Percentiles rank a stretch among this genome's conserved stretches.
Conservation (phyloP, 352 stramenopile species). For the Globisporangium canariense region DNA sequence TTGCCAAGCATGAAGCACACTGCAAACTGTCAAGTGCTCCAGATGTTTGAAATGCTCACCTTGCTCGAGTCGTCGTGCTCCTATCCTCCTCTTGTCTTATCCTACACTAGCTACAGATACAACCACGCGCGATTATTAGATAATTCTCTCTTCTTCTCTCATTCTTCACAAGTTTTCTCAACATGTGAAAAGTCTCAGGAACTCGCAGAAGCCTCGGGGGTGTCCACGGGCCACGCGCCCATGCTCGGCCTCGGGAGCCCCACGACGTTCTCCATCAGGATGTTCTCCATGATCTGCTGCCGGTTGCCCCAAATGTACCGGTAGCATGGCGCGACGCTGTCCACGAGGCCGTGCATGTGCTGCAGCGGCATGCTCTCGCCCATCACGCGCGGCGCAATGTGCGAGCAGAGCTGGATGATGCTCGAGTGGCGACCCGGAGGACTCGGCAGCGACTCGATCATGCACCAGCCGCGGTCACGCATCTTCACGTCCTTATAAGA, state of each 20-base stretch:
- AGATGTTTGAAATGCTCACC: no score
- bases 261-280: slow-evolving; percentile 45
- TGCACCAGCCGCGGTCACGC: slow-evolving; percentile 45
- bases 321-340: slow-evolving; percentile 41
- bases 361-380: slow-evolving; percentile 36
- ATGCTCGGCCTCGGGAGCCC: slow-evolving; percentile 7
- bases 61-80: not conserved
- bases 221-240: not conserved
- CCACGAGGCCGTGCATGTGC: slow-evolving; percentile 41
- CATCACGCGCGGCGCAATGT: slow-evolving; percentile 33
- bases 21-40: no score
- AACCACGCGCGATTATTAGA: slow-evolving; percentile 5
- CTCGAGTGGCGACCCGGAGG: slow-evolving; percentile 26
- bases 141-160: not conserved
- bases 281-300: slow-evolving; percentile 45
- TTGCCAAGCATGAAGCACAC: no score
- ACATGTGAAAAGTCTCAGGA: not conserved
- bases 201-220: not conserved
- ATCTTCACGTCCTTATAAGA: slow-evolving; percentile 36
- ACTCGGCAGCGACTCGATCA: slow-evolving; percentile 33
- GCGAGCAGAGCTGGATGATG: slow-evolving; percentile 55
- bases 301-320: slow-evolving; percentile 42
- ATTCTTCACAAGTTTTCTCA: not conserved
- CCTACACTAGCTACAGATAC: slow-evolving; percentile 9
- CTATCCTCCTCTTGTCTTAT: slow-evolving; percentile 1